Base-by-base conservation (phyloP, 169 alveolate species). In the Plasmodium inui region DNA sequence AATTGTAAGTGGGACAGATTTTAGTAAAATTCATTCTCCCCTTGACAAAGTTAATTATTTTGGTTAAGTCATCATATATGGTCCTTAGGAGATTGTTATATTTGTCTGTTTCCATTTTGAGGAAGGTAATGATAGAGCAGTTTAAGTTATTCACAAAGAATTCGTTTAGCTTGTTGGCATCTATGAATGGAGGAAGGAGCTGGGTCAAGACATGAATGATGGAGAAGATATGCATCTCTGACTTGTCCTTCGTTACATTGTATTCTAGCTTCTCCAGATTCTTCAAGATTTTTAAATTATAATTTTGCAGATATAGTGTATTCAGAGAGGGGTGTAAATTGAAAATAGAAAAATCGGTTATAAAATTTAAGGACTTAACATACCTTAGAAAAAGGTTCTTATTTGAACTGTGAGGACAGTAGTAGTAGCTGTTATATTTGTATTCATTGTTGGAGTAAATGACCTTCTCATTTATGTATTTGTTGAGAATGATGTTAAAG, bases 371-470 rank as follows among this genome's bases (percentile, higher is more conserved):
- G 3, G 94, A 89, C 82, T 89, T 89, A 7, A 89, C 82, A 41
- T 89, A 89, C 50, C 94, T 50, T 79, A 89, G 82, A 61, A 89
- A 89, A 6, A 89, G 80, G 55, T 73, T 89, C 67, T 89, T 89
- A 73, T 89, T 89, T 79, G 94, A 89, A 80, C 94, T 89, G 53
- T 89, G 90, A 14, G 94, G 94, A 61, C 94, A 89, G 82, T 89
- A 89, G 73, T 89, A 89, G 34, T 79, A 39, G 34, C 57, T 89
- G 44, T 79, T 79, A 41, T 28, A 89, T 44, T 89, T 89, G 28
- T 89, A 88, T 19, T 88, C 94, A 61, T 80, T 89, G 50, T 89
- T 89, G 19, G 90, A 89, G 37, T 79, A 89, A 57, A 80, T 89
- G 8, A 89, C 74, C 72, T 79, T 79, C 26, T 89, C 94, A 67